phyloP scores from a whole-genome alignment of 2,329 filamentous ascomycete genomes.

The Fusarium ramigenum region DNA sequence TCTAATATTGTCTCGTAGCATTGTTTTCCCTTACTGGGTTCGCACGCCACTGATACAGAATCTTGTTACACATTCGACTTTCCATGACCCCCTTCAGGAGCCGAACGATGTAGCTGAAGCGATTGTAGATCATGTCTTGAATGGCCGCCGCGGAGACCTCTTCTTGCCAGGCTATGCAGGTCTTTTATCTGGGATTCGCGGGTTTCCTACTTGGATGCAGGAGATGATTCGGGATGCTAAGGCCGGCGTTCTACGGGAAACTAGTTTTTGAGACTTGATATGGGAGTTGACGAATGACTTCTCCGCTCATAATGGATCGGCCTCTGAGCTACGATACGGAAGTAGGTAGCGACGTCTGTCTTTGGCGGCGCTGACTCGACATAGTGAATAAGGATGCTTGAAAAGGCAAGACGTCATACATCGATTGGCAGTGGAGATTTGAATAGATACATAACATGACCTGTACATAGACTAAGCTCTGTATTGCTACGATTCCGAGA shows the following conservation, averaged over 20 bases:
- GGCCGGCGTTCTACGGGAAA: neutral
- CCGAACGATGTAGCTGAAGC: neutral
- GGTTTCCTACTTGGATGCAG: neutral
- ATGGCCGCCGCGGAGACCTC: neutral
- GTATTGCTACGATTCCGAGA: neutral
- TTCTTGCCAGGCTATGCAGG: neutral
- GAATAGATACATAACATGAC: neutral
- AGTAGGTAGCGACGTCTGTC: too few species aligned
- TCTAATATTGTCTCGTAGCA: neutral
- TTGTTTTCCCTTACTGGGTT: neutral
- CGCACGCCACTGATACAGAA: neutral
- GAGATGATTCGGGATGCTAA: neutral
- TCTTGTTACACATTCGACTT: neutral
- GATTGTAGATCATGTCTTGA: neutral
- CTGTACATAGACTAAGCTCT: neutral
- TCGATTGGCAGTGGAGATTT: neutral
- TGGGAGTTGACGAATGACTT: neutral
- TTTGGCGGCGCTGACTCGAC: neutral
- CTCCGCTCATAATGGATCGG: fast-evolving
- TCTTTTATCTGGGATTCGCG: neutral
- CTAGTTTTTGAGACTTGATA: neutral
- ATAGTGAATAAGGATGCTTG: neutral
- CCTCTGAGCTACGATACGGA: neutral
- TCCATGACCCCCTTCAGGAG: neutral
- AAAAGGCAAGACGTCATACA: neutral